phyloP scores from a whole-genome alignment of 345 rosid genomes.

The Bretschneidera sinensis region DNA sequence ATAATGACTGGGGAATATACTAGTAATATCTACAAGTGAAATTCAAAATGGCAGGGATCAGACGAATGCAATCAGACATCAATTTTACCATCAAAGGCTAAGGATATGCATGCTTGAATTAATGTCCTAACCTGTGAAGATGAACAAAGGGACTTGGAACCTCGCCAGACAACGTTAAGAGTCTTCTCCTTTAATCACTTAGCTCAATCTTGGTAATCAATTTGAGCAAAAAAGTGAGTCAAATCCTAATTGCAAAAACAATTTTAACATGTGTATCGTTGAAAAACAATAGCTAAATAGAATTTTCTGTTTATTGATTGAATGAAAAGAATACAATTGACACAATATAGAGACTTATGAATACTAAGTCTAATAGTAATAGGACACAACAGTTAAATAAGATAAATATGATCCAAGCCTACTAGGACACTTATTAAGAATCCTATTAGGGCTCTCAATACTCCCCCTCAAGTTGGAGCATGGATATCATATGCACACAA shows the following conservation, averaged over 20 bases:
- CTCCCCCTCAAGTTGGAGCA: too few species aligned
- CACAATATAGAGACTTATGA: too few species aligned
- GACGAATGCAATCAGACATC: conserved; percentile 8
- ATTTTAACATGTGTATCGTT: too few species aligned
- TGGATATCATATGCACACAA: too few species aligned
- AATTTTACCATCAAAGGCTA: not conserved
- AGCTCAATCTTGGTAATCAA: conserved; percentile 94
- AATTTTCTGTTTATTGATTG: too few species aligned
- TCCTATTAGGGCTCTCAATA: too few species aligned
- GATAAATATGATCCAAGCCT: too few species aligned
- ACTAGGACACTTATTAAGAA: too few species aligned
- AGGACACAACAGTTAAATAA: too few species aligned
- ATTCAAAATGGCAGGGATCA: conserved; percentile 1
- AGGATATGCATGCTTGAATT: conserved; percentile 2
- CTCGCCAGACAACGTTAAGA: conserved; percentile 91
- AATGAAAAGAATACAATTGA: too few species aligned
- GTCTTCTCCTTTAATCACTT: conserved; percentile 69
- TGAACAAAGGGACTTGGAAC: conserved; percentile 85
- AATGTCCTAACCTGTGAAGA: conserved; percentile 66
- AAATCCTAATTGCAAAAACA: conserved; percentile 68
- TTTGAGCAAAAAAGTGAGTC: conserved; percentile 93
- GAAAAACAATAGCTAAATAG: too few species aligned
- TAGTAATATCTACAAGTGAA: conserved; percentile 72
- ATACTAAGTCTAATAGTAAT: too few species aligned
- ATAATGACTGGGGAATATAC: conserved; percentile 82